Evolutionary conservation across 805 yeast genomes (phyloP), one percentile per base, ranked within the genome.

Genomic region (Starmerella riodocensis): DNA sequence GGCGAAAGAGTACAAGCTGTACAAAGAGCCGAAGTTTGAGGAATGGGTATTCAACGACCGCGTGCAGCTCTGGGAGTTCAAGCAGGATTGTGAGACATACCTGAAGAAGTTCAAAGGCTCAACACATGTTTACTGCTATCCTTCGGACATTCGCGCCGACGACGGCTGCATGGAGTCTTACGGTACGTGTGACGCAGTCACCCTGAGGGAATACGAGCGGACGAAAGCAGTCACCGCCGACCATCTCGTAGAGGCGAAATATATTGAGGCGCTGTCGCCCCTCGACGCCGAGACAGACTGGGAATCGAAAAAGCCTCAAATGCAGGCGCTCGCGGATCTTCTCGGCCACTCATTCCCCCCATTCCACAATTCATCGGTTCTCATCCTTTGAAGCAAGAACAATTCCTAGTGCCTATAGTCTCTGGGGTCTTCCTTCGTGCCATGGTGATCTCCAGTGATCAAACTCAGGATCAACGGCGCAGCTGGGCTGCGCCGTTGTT

Each of bases 1-100:
- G 4, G 35, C 43, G 9, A 49, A 59, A 9, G 76, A 70, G 43
- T 67, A 69, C 47, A 34, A 29, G 13, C 28, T 28, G 3, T 52
- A 29, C 39, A 29, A 35, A 26, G 37, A 53, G 48, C 11, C 46
- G 26, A 6, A 49, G 41, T 46, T 37, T 50, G 6, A 37, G 59
- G 50, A 19, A 37, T 35, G 52, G 50, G 14, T 17, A n/a, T 52
- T 36, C 46, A 37, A 45, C 22, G 13, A 19, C 33, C 25, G 31
- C n/a, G 18, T 36, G 11, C 31, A 41, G 13, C 18, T 48, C 18
- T 51, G 54, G 54, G 45, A 39, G 27, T 40, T 43, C 32, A 32
- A 27, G 17, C 28, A 35, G 22, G 26, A 31, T 21, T 46, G 49
- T 31, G 33, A 16, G 16, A 25, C 40, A 21, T 40, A 34, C 32